A percentile compares a stretch with the other conserved stretches of the same genome.
phyloP scores from a whole-genome alignment of 148 eudicot genomes.

The Amaranthus hypochondriacus region DNA sequence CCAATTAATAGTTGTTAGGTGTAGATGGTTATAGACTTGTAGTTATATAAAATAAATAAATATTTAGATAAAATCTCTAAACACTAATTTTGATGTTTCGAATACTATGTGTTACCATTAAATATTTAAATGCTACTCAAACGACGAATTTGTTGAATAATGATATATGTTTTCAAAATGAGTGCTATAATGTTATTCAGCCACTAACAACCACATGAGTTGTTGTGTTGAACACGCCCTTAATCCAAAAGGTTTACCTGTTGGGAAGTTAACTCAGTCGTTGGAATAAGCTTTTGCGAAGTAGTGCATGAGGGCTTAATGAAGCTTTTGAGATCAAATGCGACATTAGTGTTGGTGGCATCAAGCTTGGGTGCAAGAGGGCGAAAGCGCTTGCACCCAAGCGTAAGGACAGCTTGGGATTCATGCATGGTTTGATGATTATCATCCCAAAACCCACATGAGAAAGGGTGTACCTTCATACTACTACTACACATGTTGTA shows the following conservation, averaged over 20 bases:
- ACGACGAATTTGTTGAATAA: no score
- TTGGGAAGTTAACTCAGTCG: slow-evolving; percentile 15
- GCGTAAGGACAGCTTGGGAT: slow-evolving; percentile 45
- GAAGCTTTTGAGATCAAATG: slow-evolving; percentile 85
- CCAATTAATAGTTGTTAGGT: no score
- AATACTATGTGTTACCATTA: no score
- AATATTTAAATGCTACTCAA: no score
- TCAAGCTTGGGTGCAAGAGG: slow-evolving; percentile 65
- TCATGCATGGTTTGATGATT: slow-evolving; percentile 35
- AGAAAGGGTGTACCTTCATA: slow-evolving; percentile 81
- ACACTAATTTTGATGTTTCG: no score
- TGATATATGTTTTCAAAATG: no score
- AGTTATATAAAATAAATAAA: no score
- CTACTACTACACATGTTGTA: slow-evolving; percentile 39
- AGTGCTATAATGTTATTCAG: no score
- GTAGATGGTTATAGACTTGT: no score
- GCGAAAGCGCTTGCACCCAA: slow-evolving; percentile 75
- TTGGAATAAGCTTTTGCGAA: slow-evolving; percentile 27
- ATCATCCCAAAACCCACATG: slow-evolving; percentile 74
- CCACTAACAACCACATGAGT: no score
- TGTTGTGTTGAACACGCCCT: no score
- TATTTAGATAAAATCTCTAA: no score
- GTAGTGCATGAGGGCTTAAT: slow-evolving; percentile 60
- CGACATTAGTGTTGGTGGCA: slow-evolving; percentile 8
- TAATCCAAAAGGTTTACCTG: slow-evolving; percentile 15